Base-by-base conservation (phyloP, 2,329 filamentous ascomycete species). In the Colletotrichum sp. region DNA sequence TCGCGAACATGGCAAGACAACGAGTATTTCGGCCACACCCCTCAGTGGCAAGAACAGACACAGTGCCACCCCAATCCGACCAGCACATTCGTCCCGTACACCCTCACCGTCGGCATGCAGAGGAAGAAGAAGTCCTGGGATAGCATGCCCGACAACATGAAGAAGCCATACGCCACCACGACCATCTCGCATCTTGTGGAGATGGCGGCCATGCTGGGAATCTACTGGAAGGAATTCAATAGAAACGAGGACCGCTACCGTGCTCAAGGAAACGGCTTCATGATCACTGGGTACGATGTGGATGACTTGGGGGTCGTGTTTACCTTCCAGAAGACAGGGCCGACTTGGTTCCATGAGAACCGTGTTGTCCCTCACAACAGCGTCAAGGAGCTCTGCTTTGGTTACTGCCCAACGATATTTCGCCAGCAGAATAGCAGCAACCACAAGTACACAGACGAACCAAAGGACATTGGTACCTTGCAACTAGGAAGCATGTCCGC, bases 171-270 rank as follows among this genome's bases (percentile, higher is more conserved):
- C 68, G 84, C 84, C 2, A 84, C 80, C 3, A 85, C 81, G 5
- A 84, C 83, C 6, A 83, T 85, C 14, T 83, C 79, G 9, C 83
- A 85, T 64, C 74, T 85, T 1, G 79, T 85, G 0, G 84, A 85
- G 76, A 81, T 85, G 6, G 83, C 82, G 0, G 82, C 80, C 10
- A 82, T 85, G 80, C 72, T 85, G 2, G 84, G 86, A 6, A 80
- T 87, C 7, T 81, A 87, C 68, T 87, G 86, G 86, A 86, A 82
- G 60, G 81, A 83, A 4, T 87, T 87, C 39, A 83, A 86, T 28
- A 80, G 83, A 1, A 81, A 79, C 10, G 77, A 80, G 5, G 83
- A 86, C 78, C 82, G 83, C 18, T 81, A 86, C 5, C 83, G 81
- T 7, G 84, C 83, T 0, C 81, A 85, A 26, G 84, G 84, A 7